Evolutionary conservation across 148 eudicot genomes (phyloP).

Genomic region (Camellia granthamiana): DNA sequence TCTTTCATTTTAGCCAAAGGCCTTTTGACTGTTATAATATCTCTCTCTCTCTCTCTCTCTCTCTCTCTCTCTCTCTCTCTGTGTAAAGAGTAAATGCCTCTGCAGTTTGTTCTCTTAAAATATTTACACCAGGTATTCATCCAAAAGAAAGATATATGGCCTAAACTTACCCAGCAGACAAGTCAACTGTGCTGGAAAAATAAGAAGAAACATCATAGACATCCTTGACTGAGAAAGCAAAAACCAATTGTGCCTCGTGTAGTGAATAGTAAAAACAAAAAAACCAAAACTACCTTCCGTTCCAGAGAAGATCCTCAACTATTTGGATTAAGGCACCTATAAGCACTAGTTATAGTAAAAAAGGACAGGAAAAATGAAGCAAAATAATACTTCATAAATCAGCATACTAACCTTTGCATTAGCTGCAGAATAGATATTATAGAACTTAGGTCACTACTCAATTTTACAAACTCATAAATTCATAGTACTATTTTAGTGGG

Average conservation of each 20-base stretch:
- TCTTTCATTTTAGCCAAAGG: too few species aligned
- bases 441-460: not conserved
- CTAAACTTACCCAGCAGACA: not conserved
- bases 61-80: too few species aligned
- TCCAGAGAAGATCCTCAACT: not conserved
- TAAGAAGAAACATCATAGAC: not conserved
- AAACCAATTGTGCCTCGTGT: not conserved
- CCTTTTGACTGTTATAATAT: too few species aligned
- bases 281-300: not conserved
- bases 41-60: too few species aligned
- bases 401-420: not conserved
- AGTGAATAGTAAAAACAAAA: not conserved
- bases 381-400: not conserved
- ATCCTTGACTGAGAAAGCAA: not conserved
- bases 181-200: conserved; percentile 2
- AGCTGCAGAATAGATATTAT: not conserved
- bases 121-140: not conserved
- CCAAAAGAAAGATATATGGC: not conserved
- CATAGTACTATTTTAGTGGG: not conserved
- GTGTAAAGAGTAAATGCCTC: not conserved
- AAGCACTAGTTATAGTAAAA: not conserved
- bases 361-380: not conserved
- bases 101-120: not conserved
- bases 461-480: not conserved
- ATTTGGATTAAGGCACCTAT: not conserved